Base-by-base conservation (phyloP, 2,329 filamentous ascomycete species). In the Dothiorella sarmentorum region DNA sequence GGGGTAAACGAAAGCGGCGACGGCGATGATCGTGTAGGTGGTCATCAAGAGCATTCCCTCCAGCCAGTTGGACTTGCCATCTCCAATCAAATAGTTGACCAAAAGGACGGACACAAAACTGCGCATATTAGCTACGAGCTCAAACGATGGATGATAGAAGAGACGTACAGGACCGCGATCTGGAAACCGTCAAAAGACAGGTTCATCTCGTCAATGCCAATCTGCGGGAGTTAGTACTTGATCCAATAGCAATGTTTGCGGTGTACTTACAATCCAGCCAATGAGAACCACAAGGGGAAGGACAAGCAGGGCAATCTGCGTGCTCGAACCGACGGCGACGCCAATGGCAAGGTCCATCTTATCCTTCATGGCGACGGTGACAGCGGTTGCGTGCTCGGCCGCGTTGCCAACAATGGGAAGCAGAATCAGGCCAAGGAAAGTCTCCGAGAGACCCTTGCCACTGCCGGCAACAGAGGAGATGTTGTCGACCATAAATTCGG, bases 151-250 rank as follows among this genome's bases (percentile, higher is more conserved):
- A 29, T 96, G 90, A 27, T 35, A 9, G 29, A 6, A 22, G 11
- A 24, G 10, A 29, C 43, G 29, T 45, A 45, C 3, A 85, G 71
- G 6, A 82, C 71, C 7, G 78, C 86, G 6, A 95, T 85, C 73
- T 95, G 89, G 78, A 97, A 97, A 0, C 86, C 86, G 68, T 95
- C 90, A 70, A 96, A 94, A 71, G 87, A 87, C 4, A 96, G 81
- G 18, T 86, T 90, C 90, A 88, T 86, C 35, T 79, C 75, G 51
- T 82, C 76, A 17, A 82, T 77, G 56, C 81, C 81, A 55, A 82
- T 77, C 56, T 58, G 18, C 7, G 17, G 1, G 26, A n/a, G 27
- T 58, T 22, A 58, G 56, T 17, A 42, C n/a, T 9, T 3, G n/a
- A 9, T 33, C 10, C 22, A 24, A 33, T 10, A 10, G n/a, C 1